These are phyloP conservation scores for Eucalyptus tenuipes DNA, from an alignment of 345 rosid species.

Conservation along the genomic window DNA sequence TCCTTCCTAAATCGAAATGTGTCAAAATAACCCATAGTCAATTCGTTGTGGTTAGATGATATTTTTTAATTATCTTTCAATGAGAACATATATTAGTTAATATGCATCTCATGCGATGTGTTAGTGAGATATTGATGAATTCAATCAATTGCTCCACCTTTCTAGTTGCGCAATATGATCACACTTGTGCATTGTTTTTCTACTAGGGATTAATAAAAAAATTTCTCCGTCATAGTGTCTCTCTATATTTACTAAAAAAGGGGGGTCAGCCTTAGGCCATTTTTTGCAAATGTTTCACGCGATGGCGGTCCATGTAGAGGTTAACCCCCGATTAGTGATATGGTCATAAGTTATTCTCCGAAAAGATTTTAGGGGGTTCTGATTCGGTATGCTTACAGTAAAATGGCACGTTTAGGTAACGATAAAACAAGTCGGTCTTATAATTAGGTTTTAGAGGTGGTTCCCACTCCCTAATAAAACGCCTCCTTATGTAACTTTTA, in stretches of 20 bases:
- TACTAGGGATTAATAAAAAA: not conserved
- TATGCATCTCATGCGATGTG: not conserved
- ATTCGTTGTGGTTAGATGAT: not conserved
- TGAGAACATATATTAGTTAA: not conserved
- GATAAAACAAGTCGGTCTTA: not conserved
- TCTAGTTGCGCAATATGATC: fast-evolving
- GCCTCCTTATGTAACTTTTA: not conserved
- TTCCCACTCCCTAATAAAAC: not conserved
- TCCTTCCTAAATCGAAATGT: not conserved
- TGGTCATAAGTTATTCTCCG: not conserved
- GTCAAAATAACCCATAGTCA: not conserved
- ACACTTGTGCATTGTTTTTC: not conserved
- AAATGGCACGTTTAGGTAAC: not conserved
- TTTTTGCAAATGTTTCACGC: not conserved
- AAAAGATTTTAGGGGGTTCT: not conserved
- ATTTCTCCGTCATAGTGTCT: not conserved
- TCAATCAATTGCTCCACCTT: not conserved
- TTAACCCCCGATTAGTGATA: not conserved
- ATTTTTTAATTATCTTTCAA: not conserved
- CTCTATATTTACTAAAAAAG: not conserved
- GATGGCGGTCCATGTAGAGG: not conserved
- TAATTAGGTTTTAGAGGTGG: not conserved
- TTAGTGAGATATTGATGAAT: not conserved
- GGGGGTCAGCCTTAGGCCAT: not conserved
- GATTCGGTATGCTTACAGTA: not conserved